Percentiles rank a stretch among this genome's conserved stretches.
Evolutionary conservation across 208 protist species (phyloP).

Genomic region (Porcisia hertigi): DNA sequence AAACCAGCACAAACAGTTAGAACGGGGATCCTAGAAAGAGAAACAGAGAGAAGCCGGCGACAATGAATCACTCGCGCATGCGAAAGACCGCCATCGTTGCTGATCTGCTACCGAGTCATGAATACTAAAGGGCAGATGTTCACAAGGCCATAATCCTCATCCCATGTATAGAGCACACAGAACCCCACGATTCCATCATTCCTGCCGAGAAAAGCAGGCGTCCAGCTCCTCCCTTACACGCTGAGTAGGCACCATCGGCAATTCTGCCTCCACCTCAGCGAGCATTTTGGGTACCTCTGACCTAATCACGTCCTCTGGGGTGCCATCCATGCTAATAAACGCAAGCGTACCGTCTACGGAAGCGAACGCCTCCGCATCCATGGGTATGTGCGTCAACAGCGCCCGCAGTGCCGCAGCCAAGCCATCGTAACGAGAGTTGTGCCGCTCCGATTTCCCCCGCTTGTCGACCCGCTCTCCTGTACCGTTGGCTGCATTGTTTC

Average conservation of each 20-base stretch:
- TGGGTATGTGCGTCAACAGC: conserved; percentile 39
- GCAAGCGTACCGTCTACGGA: conserved; percentile 68
- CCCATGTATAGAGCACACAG: no score
- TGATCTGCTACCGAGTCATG: no score
- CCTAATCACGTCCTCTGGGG: conserved; percentile 46
- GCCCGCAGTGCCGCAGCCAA: conserved; percentile 45
- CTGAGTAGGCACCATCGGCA: conserved; percentile 46
- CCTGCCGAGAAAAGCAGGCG: conserved; percentile 13
- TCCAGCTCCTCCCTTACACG: conserved; percentile 28
- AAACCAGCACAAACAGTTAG: not conserved
- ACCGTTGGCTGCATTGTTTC: conserved; percentile 24
- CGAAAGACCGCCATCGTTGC: no score
- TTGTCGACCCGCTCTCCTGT: conserved; percentile 15
- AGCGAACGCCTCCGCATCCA: conserved; percentile 45
- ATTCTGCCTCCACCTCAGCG: conserved; percentile 47
- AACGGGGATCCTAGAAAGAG: no score
- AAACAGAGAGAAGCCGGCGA: no score
- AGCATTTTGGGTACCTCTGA: conserved; percentile 69
- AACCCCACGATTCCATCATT: not conserved
- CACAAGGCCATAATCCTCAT: no score
- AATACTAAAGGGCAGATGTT: no score
- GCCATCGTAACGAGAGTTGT: conserved; percentile 18
- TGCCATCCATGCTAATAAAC: conserved; percentile 51
- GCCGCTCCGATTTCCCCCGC: conserved; percentile 15
- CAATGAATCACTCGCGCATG: no score